phyloP scores from a whole-genome alignment of 2,329 filamentous ascomycete species.

The Rutstroemia sp. region DNA sequence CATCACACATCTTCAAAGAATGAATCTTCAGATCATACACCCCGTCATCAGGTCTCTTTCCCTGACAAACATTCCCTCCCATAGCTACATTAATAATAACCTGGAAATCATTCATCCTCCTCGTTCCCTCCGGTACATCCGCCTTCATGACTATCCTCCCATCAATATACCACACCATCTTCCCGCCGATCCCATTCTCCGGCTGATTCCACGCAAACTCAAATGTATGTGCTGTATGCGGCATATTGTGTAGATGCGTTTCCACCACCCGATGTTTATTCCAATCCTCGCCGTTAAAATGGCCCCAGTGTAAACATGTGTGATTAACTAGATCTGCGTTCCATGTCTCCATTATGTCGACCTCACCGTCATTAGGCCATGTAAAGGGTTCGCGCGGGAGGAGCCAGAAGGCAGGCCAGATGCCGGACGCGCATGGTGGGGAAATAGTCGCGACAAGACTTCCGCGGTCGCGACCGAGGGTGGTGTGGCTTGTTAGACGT shows the following conservation, averaged over 20 bases:
- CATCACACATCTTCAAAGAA: constrained; percentile 43
- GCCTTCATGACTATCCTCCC: constrained; percentile 50
- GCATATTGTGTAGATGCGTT: constrained; percentile 43
- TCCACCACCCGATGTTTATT: constrained; percentile 49
- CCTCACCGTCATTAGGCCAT: constrained; percentile 52
- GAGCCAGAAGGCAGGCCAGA: constrained; percentile 58
- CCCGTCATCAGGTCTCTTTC: constrained; percentile 43
- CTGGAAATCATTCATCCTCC: constrained; percentile 47
- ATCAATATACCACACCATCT: constrained; percentile 53
- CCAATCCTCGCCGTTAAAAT: constrained; percentile 44
- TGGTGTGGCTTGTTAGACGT: constrained; percentile 45
- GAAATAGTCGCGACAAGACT: constrained; percentile 44
- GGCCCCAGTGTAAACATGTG: constrained; percentile 52
- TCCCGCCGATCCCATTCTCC: constrained; percentile 34
- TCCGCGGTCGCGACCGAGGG: constrained; percentile 42
- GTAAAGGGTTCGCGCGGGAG: constrained; percentile 49
- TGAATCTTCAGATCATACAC: constrained; percentile 50
- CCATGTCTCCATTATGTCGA: constrained; percentile 56
- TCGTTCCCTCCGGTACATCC: constrained; percentile 42
- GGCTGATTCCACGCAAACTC: constrained; percentile 50
- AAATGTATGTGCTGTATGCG: constrained; percentile 39
- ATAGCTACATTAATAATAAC: constrained; percentile 55
- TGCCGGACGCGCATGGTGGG: constrained; percentile 46
- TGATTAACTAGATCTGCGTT: constrained; percentile 49
- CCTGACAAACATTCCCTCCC: constrained; percentile 51